These are phyloP conservation scores for Pestalotiopsis sp. DNA, from an alignment of 2,329 filamentous ascomycete species.

Conservation along the genomic window DNA sequence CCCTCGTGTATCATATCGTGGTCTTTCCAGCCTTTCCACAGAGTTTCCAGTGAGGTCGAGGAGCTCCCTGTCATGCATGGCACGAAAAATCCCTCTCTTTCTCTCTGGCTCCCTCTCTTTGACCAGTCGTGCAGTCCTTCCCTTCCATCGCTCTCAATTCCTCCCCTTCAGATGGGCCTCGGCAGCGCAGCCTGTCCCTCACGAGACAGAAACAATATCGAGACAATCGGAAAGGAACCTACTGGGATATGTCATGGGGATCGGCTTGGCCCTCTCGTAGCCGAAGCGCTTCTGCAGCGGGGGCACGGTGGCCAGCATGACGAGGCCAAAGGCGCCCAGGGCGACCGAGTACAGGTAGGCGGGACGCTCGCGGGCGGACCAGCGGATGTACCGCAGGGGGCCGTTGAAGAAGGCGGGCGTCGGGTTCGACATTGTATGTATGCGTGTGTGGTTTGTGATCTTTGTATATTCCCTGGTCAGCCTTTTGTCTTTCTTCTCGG, in stretches of 20 bases:
- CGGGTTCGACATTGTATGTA: conserved; percentile 58
- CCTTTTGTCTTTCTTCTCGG: conserved; percentile 18
- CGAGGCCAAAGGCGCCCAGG: conserved; percentile 74
- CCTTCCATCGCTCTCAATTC: no score
- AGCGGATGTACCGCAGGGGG: conserved; percentile 84
- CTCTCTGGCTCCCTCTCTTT: not conserved
- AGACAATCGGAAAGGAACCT: conserved; percentile 42
- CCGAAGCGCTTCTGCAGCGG: conserved; percentile 74
- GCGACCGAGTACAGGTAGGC: conserved; percentile 88
- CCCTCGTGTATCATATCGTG: not conserved
- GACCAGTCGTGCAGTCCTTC: no score
- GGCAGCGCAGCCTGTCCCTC: not conserved
- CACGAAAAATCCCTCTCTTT: no score
- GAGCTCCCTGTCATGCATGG: not conserved
- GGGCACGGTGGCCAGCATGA: conserved; percentile 71
- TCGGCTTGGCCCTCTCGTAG: conserved; percentile 69
- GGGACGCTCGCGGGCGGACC: conserved; percentile 85
- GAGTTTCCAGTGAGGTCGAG: no score
- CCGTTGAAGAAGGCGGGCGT: conserved; percentile 81
- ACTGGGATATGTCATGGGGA: conserved; percentile 94
- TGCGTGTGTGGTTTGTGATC: not conserved
- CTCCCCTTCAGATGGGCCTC: not conserved
- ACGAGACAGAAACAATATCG: no score
- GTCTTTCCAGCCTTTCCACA: not conserved
- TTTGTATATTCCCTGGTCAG: not conserved